A percentile compares a stretch with the other conserved stretches of the same genome.
Conservation (phyloP, 139 green algal genomes). For the Tetradesmus obliquus region DNA sequence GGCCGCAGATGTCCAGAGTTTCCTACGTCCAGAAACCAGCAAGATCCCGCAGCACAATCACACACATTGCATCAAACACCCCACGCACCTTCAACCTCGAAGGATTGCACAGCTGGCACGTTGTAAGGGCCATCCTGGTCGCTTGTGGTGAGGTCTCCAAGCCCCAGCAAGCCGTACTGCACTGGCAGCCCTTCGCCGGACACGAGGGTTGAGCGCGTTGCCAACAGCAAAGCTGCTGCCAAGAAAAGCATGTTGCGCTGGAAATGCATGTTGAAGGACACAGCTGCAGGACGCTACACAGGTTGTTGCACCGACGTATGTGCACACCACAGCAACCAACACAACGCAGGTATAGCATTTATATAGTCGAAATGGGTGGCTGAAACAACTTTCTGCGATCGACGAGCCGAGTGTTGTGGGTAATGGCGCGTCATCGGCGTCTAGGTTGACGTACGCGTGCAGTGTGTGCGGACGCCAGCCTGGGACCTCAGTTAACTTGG, state of each 20-base stretch:
- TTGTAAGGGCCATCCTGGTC: slow-evolving; percentile 38
- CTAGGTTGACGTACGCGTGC: no score
- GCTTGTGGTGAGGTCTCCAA: slow-evolving; percentile 31
- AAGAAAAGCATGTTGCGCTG: not conserved
- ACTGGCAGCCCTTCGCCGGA: slow-evolving; percentile 39
- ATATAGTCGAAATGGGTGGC: no score
- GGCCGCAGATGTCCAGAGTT: not conserved
- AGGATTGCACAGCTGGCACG: slow-evolving; percentile 13
- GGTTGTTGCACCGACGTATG: no score
- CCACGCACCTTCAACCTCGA: slow-evolving; percentile 32
- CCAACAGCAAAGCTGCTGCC: not conserved
- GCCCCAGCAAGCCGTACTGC: slow-evolving; percentile 27
- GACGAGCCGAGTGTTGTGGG: no score
- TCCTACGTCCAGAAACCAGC: not conserved
- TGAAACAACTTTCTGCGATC: no score
- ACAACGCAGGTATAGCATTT: no score
- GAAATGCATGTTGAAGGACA: not conserved
- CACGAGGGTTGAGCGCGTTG: not conserved
- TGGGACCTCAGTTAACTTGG: no score
- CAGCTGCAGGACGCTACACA: not conserved
- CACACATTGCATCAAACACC: not conserved
- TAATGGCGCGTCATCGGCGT: no score
- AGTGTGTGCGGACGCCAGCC: no score
- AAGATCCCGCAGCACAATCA: not conserved
- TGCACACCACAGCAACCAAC: no score